Base-by-base conservation (phyloP, 1,284 basidiomycete genomes). In the Exobasidium cylindrosporum region DNA sequence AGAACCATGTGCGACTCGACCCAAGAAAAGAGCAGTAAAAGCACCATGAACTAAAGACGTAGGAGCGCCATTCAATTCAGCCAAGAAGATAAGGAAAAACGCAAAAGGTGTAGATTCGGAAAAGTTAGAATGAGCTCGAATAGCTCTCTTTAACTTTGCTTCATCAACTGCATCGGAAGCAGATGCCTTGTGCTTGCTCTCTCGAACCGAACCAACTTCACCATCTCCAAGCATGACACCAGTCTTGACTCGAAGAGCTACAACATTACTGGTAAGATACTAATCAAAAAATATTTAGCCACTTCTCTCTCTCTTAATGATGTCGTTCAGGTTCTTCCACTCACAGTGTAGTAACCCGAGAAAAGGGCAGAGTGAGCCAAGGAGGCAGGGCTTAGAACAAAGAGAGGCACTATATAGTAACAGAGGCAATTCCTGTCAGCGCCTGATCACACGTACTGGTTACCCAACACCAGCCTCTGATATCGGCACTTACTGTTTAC, bases 11-110 rank as follows among this genome's bases (percentile, higher is more conserved):
- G 69, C 63, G 43, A 79, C 73, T 43, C 77, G 74, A 21, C 66
- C 63, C 23, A 63, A 60, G 43, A 79, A 77, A 40, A 79, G 69
- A 28, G 75, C 68, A 13, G 72, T 62, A 73, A 74, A 79, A 40
- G 70, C 76, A 40, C 68, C 72, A 62, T 79, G 77, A 50, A 78
- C 76, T 57, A 75, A 72, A 49, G 66, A 67, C 43, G 77, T 79
- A 40, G 77, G 77, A 28, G 77, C 77, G 60, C 77, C 77, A 69
- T 79, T 79, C 54, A 79, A 72, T 67, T 79, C 77, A 44, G 77
- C 76, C 54, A 79, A 70, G 74, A 79, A 79, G 70, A 79, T 69
- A 49, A 79, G 68, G 64, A 70, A 66, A 65, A 79, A 78, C 28
- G 70, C 63, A 43, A 79, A 74, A 54, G 77, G 77, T 7, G 68